Conservation (phyloP, 306 rosid species). For the Castanopsis chinensis region DNA sequence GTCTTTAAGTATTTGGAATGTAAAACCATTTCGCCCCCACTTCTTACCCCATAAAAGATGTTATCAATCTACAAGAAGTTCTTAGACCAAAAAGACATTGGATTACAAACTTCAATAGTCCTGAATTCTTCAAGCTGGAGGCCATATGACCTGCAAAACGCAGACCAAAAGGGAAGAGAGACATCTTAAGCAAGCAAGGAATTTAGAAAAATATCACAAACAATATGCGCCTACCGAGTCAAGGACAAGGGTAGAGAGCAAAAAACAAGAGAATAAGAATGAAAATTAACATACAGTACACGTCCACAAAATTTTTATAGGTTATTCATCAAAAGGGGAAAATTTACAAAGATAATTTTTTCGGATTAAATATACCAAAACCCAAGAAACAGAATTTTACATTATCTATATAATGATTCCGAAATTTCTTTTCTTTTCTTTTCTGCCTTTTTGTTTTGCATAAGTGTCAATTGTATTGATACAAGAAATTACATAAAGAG, state of each 20-base stretch:
- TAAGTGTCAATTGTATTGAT: no score
- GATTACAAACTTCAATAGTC: conserved; percentile 33
- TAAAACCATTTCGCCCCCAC: conserved; percentile 84
- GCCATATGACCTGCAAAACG: conserved; percentile 60
- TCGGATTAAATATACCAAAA: not conserved
- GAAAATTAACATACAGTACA: not conserved
- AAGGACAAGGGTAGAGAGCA: not conserved
- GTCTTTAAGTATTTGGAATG: conserved; percentile 55
- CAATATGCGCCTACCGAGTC: not conserved
- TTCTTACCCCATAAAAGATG: conserved; percentile 64
- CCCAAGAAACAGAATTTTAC: not conserved
- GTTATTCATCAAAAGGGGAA: no score
- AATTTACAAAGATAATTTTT: not conserved
- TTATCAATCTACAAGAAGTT: conserved; percentile 36
- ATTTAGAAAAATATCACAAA: not conserved
- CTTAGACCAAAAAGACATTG: conserved; percentile 34
- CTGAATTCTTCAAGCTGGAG: conserved; percentile 64
- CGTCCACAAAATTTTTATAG: not conserved
- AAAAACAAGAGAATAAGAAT: not conserved
- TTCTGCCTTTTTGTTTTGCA: no score
- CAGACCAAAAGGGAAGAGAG: conserved; percentile 20
- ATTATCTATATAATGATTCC: not conserved
- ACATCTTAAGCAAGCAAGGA: conserved; percentile 8
- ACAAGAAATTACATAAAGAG: no score
- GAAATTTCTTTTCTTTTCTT: no score